A percentile compares a stretch with the other conserved stretches of the same genome.
Evolutionary conservation across 1,139 yeast species (phyloP).

Genomic region (Magnusiomyces magnusii): DNA sequence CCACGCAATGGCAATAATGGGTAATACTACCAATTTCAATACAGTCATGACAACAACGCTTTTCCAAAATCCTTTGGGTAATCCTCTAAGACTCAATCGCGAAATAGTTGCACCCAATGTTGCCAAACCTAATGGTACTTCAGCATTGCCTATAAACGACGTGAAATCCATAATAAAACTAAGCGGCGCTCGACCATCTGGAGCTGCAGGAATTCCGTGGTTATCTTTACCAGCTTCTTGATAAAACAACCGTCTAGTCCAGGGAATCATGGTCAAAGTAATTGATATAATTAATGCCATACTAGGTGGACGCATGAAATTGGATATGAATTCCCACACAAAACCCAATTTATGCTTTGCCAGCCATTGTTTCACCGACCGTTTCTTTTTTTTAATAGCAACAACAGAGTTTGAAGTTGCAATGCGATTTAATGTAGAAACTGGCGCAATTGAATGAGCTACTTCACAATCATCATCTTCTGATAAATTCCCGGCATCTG

Average conservation of each 20-base stretch:
- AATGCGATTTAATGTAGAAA: background rate
- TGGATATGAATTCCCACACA: conserved; percentile 39
- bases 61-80: conserved; percentile 71
- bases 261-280: conserved; percentile 72
- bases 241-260: conserved; percentile 66
- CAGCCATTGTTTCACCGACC: conserved; percentile 2
- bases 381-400: background rate
- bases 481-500: background rate
- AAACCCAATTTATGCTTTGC: conserved; percentile 20
- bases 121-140: conserved; percentile 79
- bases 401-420: background rate
- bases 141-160: conserved; percentile 71
- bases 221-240: conserved; percentile 34
- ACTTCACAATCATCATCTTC: background rate
- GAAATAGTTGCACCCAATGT: conserved; percentile 83
- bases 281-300: conserved; percentile 55
- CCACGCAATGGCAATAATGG: conserved; percentile 56
- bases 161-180: conserved; percentile 78
- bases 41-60: conserved; percentile 41
- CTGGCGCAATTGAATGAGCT: background rate
- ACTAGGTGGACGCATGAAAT: conserved; percentile 68
- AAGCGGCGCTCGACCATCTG: conserved; percentile 74
- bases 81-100: conserved; percentile 48
- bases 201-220: conserved; percentile 53
- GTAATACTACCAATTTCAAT: conserved; percentile 46